Percentiles rank a stretch among this genome's conserved stretches.
These are phyloP conservation scores for Neonectria neomacrospora DNA, from an alignment of 2,329 filamentous ascomycete genomes.

Conservation along the genomic window DNA sequence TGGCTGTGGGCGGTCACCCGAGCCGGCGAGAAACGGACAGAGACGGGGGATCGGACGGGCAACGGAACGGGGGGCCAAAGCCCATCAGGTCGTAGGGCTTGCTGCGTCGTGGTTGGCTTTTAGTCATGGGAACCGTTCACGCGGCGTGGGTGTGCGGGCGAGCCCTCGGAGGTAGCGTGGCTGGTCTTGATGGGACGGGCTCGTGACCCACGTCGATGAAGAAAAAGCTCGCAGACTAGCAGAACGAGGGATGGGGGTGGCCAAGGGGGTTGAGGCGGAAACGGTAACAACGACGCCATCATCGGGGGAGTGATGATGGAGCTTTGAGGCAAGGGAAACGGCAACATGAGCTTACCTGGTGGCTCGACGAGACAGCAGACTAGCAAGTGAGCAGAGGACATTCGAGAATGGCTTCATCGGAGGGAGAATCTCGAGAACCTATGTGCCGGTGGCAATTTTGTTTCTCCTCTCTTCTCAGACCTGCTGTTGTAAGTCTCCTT, in stretches of 20 bases:
- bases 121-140: slow-evolving; percentile 42
- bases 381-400: background rate
- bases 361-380: slow-evolving; percentile 4
- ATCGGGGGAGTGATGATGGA: background rate
- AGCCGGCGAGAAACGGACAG: slow-evolving; percentile 16
- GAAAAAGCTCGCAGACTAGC: slow-evolving; percentile 20
- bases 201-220: slow-evolving; percentile 37
- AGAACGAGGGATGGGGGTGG: slow-evolving; percentile 3
- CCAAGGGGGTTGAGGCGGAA: background rate
- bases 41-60: slow-evolving; percentile 8
- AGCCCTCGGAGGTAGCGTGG: slow-evolving; percentile 27
- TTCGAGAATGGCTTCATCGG: slow-evolving; percentile 10
- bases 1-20: slow-evolving; percentile 21
- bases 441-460: background rate
- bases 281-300: slow-evolving; percentile 1
- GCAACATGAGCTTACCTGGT: slow-evolving; percentile 9
- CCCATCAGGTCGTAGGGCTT: slow-evolving; percentile 32
- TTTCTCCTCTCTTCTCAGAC: slow-evolving; percentile 10
- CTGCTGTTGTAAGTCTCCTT: slow-evolving; percentile 6
- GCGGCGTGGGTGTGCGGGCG: slow-evolving; percentile 32
- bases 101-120: slow-evolving; percentile 29
- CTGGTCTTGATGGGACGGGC: slow-evolving; percentile 21
- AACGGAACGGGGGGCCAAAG: background rate
- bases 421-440: background rate
- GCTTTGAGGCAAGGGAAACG: slow-evolving; percentile 1